These are phyloP conservation scores for Arthrinium puccinioides DNA, from an alignment of 2,329 filamentous ascomycete genomes.

Conservation along the genomic window DNA sequence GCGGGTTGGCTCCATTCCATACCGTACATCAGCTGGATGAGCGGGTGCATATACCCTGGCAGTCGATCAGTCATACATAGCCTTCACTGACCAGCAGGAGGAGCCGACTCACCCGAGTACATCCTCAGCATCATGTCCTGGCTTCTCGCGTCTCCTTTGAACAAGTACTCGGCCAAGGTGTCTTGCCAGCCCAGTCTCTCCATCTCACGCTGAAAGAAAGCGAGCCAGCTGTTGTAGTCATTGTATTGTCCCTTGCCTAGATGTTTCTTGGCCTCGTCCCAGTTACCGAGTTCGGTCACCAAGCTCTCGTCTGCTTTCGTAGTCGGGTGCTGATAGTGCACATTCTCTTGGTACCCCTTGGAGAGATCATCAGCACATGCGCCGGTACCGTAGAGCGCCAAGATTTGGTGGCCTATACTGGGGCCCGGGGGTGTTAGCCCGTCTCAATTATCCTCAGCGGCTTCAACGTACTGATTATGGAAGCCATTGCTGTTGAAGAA, in stretches of 20 bases:
- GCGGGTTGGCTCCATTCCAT: slow-evolving; percentile 77
- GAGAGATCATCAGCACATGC: slow-evolving; percentile 54
- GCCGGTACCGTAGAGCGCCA: slow-evolving; percentile 70
- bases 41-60: slow-evolving; percentile 63
- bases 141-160: slow-evolving; percentile 56
- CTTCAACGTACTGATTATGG: slow-evolving; percentile 64
- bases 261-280: slow-evolving; percentile 45
- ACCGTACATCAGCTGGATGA: slow-evolving; percentile 81
- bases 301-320: slow-evolving; percentile 33
- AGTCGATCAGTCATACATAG: too few species aligned
- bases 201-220: slow-evolving; percentile 71
- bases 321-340: slow-evolving; percentile 55
- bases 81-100: neutral
- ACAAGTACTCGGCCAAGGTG: slow-evolving; percentile 60
- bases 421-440: neutral
- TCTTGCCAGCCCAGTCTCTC: slow-evolving; percentile 52
- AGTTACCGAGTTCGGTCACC: slow-evolving; percentile 49
- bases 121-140: slow-evolving; percentile 64
- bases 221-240: slow-evolving; percentile 72
- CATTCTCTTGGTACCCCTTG: slow-evolving; percentile 57
- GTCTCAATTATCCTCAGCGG: neutral
- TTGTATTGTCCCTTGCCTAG: slow-evolving; percentile 52
- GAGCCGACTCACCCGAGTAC: slow-evolving; percentile 45
- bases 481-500: slow-evolving; percentile 72
- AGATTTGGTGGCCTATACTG: slow-evolving; percentile 63